Evolutionary conservation across 129 eudicot genomes (phyloP), one percentile per base, ranked within the genome.

Genomic region (Kitagawia praeruptora): DNA sequence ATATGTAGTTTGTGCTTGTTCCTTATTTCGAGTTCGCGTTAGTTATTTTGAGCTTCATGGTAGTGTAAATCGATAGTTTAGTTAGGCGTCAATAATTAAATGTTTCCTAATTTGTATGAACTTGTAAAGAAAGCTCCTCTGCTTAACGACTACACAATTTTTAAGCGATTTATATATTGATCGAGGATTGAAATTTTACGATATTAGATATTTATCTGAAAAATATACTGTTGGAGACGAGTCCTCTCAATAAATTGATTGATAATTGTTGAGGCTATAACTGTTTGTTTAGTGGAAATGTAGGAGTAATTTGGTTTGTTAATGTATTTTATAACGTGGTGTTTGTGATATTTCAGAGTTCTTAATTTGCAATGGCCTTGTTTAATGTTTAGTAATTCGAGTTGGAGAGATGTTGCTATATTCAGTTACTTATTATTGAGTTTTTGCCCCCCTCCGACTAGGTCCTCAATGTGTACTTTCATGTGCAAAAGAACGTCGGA

Each of bases 391-490:
- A 76, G 21, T 6, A 19, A 21, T 13, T 40, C 27, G 8, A 25
- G 58, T 80, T 42, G 28, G 79, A 47, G 39, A 73, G 53, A 67
- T n/a, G 48, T 74, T 37, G 66, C 67, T 72, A 74, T 73, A 42
- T 8, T 8, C 12, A 34, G 51, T 49, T 51, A 27, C 39, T 6
- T 74, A 37, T 75, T 74, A 47, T 61, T 77, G 71, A 75, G 73
- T 81, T 49, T n/a, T 80, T 77, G n/a, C 70, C 28, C 69, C 28
- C 69, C 58, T 69, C 38, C 79, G 47, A 34, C 38, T 88, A 92
- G 99, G 99, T 80, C 98, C 99, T 81, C 98, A 86, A 70, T 96
- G 99, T 49, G 90, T 96, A 77, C 86, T 96, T 77, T 85, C 89
- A n/a, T 96, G 99, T 81, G 99, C 98, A 78, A 96, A 96, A 84